These are phyloP conservation scores for Aureobasidium sp. DNA, from an alignment of 2,329 filamentous ascomycete genomes.

Conservation along the genomic window DNA sequence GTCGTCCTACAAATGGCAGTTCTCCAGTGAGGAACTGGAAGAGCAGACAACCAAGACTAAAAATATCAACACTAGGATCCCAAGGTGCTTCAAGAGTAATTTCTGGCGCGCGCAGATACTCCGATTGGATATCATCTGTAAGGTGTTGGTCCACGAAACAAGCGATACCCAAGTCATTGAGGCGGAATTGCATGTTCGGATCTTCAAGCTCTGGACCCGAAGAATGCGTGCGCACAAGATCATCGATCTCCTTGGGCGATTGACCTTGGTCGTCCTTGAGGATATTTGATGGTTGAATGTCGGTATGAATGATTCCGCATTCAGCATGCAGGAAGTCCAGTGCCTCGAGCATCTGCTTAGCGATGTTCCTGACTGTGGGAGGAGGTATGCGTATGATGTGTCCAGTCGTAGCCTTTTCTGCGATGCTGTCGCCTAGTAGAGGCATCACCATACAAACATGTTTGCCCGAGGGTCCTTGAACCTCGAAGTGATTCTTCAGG, in stretches of 20 bases:
- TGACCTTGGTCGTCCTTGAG: slow-evolving; percentile 18
- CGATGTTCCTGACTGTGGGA: slow-evolving; percentile 16
- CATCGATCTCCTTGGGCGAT: slow-evolving; percentile 10
- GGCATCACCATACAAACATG: slow-evolving; percentile 20
- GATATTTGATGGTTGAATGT: slow-evolving; percentile 25
- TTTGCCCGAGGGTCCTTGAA: slow-evolving; percentile 19
- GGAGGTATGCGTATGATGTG: slow-evolving; percentile 2
- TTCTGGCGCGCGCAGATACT: slow-evolving; percentile 26
- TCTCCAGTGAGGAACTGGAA: slow-evolving; percentile 22
- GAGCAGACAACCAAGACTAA: slow-evolving; percentile 23
- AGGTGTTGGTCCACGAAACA: slow-evolving; percentile 22
- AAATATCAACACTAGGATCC: slow-evolving; percentile 24
- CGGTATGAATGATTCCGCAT: slow-evolving; percentile 20
- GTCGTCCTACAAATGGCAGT: slow-evolving; percentile 17
- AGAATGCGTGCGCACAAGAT: slow-evolving; percentile 12
- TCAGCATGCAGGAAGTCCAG: slow-evolving; percentile 18
- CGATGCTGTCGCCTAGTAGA: slow-evolving; percentile 16
- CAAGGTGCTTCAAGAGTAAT: slow-evolving; percentile 24
- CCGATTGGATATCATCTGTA: slow-evolving; percentile 22
- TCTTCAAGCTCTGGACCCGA: slow-evolving; percentile 8
- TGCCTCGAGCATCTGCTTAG: slow-evolving; percentile 18
- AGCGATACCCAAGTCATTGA: slow-evolving; percentile 24
- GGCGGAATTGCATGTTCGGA: slow-evolving; percentile 18
- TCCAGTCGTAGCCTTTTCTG: not conserved
- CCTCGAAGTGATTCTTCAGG: slow-evolving; percentile 18